These are phyloP conservation scores for Aspergillus versicolor DNA, from an alignment of 2,329 filamentous ascomycete species.

Conservation along the genomic window DNA sequence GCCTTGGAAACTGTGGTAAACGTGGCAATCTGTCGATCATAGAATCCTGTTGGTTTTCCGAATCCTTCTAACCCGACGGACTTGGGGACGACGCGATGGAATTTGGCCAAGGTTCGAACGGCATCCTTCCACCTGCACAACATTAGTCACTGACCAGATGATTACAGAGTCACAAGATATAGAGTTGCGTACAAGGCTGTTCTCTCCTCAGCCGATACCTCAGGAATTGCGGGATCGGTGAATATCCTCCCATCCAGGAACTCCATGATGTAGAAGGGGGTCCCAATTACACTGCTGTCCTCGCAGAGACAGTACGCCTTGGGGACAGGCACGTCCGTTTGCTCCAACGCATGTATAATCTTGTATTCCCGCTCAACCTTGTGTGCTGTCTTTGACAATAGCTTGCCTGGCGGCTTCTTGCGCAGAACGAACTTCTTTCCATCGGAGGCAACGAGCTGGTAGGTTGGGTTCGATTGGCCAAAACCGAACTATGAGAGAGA, in stretches of 20 bases:
- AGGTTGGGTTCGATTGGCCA: slow-evolving; percentile 96
- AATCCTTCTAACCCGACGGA: slow-evolving; percentile 69
- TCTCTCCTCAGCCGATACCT: slow-evolving; percentile 66
- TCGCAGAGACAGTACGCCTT: slow-evolving; percentile 82
- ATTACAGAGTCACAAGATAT: background rate
- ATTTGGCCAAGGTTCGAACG: slow-evolving; percentile 75
- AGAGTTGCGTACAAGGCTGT: slow-evolving; percentile 60
- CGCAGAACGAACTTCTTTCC: slow-evolving; percentile 80
- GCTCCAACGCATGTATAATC: slow-evolving; percentile 78
- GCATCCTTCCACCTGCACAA: slow-evolving; percentile 72
- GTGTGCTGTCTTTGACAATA: slow-evolving; percentile 91
- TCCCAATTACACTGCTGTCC: slow-evolving; percentile 76
- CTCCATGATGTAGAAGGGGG: slow-evolving; percentile 95
- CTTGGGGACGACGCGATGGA: slow-evolving; percentile 72
- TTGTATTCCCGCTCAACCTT: slow-evolving; percentile 94
- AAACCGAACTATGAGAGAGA: slow-evolving; percentile 73
- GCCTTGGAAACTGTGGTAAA: slow-evolving; percentile 75
- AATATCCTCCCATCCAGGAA: slow-evolving; percentile 93
- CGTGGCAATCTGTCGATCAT: slow-evolving; percentile 79
- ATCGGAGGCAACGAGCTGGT: slow-evolving; percentile 75
- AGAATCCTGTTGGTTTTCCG: slow-evolving; percentile 75
- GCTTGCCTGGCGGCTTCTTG: slow-evolving; percentile 95
- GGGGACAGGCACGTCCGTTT: slow-evolving; percentile 82
- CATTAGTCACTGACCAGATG: slow-evolving; percentile 5
- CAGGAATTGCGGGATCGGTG: slow-evolving; percentile 80